Percentiles rank a stretch among this genome's conserved stretches.
phyloP scores from a whole-genome alignment of 495 filamentous ascomycete genomes.

The Astrothelium macrocarpum region DNA sequence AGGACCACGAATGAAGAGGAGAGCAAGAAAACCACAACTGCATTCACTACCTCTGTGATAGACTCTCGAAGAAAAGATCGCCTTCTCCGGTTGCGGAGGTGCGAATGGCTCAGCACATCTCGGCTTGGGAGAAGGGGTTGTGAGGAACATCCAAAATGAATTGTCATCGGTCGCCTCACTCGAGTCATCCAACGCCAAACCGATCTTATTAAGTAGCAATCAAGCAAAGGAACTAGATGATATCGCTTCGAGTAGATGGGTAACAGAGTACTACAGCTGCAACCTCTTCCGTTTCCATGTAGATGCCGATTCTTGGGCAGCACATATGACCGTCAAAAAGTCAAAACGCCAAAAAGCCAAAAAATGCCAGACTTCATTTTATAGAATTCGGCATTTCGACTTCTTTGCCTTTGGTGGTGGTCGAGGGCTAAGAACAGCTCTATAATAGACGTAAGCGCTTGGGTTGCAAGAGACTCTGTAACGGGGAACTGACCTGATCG shows the following conservation, averaged over 20 bases:
- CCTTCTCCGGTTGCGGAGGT: not conserved
- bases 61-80: not conserved
- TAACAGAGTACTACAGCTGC: not conserved
- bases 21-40: not conserved
- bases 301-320: not conserved
- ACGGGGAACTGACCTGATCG: constrained; percentile 61
- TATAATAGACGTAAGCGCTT: constrained; percentile 2
- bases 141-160: constrained; percentile 2
- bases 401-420: constrained; percentile 54
- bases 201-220: not conserved
- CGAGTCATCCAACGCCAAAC: constrained; percentile 3
- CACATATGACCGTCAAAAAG: not conserved
- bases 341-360: not conserved
- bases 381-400: constrained; percentile 69
- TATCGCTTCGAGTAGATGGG: not conserved
- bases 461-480: not conserved
- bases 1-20: not conserved
- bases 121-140: not conserved
- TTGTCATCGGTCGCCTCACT: not conserved
- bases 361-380: constrained; percentile 16
- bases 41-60: not conserved
- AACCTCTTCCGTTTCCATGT: not conserved
- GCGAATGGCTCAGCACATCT: not conserved
- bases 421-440: constrained; percentile 75
- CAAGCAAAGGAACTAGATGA: not conserved